Evolutionary conservation across 805 yeast genomes (phyloP), one percentile per base, ranked within the genome.

Genomic region (Lipomyces mesembrius): DNA sequence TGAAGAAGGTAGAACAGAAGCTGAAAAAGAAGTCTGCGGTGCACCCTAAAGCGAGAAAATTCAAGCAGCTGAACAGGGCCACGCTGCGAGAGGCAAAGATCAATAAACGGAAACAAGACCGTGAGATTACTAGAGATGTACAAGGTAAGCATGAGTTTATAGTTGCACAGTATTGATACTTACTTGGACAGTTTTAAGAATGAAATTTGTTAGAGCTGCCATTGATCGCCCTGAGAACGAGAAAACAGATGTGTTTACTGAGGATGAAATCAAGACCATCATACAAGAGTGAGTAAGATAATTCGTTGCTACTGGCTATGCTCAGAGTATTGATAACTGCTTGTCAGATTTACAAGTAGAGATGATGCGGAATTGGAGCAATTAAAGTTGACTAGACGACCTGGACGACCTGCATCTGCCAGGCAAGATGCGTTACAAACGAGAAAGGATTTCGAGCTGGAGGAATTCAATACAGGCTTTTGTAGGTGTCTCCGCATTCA

Each of bases 11-110:
- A 46, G 82, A 84, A 71, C 88, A 88, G 78, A 82, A 83, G 71
- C 78, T 87, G 63, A 80, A 84, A 65, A 83, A 83, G 73, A 80
- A 85, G 67, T 49, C 49, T 35, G 85, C 84, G 53, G 80, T 90
- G 72, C 98, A 94, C 76, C 95, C 96, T 27, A 89, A 88, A 74
- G 97, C 98, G 9, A 84, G 97, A 62, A 94, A 92, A 77, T 89
- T 92, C 77, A 89, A 89, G 77, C 91, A 89, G 76, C 80, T 94
- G 61, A 88, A 88, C 64, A 82, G 95, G 70, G 98, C 98, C n/a
- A 86, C 96, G 1, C 79, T 92, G 57, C 85, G 99, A 77, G 96
- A 93, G 70, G 83, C 82, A 60, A 91, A 90, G 76, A 78, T 94
- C 61, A 84, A 82, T 49, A 81, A 82, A 60, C 86, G 84, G 75